These are phyloP conservation scores for Vaccinium macrocarpon DNA, from an alignment of 148 eudicot species.

Conservation along the genomic window DNA sequence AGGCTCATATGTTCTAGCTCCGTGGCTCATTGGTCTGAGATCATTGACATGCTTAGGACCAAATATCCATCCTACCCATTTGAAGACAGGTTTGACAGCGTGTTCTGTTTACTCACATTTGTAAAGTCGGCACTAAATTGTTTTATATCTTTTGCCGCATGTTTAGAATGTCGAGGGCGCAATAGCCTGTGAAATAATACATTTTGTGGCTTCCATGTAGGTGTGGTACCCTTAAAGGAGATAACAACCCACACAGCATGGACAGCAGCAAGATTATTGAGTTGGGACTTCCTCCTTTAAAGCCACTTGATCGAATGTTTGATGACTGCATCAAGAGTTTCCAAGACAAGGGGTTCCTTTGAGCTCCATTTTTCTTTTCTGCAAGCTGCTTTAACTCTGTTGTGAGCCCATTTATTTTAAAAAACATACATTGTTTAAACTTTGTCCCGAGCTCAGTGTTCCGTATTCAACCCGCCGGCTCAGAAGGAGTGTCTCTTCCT, in stretches of 20 bases:
- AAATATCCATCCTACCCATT: slow-evolving; percentile 73
- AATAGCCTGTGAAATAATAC: background rate
- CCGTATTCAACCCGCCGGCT: no score
- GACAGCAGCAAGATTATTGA: slow-evolving; percentile 63
- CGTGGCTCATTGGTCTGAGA: slow-evolving; percentile 88
- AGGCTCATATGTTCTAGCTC: slow-evolving; percentile 75
- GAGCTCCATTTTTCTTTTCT: slow-evolving; percentile 8
- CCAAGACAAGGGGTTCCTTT: slow-evolving; percentile 66
- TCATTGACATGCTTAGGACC: slow-evolving; percentile 69
- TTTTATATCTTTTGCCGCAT: background rate
- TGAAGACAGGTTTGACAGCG: slow-evolving; percentile 48
- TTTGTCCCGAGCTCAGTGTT: no score
- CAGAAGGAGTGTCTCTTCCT: no score
- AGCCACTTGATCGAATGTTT: slow-evolving; percentile 74
- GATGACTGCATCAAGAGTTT: slow-evolving; percentile 85
- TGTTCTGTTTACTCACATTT: background rate
- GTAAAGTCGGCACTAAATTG: background rate
- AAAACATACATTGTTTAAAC: no score
- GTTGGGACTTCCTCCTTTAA: slow-evolving; percentile 67
- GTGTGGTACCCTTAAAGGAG: slow-evolving; percentile 61
- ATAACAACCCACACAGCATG: slow-evolving; percentile 78
- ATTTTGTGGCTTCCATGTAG: slow-evolving; percentile 27
- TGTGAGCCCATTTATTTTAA: no score
- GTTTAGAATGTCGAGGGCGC: background rate
- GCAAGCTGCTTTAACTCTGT: background rate